Conservation (phyloP, 2,329 filamentous ascomycete species). For the Cyanodermella asteris region DNA sequence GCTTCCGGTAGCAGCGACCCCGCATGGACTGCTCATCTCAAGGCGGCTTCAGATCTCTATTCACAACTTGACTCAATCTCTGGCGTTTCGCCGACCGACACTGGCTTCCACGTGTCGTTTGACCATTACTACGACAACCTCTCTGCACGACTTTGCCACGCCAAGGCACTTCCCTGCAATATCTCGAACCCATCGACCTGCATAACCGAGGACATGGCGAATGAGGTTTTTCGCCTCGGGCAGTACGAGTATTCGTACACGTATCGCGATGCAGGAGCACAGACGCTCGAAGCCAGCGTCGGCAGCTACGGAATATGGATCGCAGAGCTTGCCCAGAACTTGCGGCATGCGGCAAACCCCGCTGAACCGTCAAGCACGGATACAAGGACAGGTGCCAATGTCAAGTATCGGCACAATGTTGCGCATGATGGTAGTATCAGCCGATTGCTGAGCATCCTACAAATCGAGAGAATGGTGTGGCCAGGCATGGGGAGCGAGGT, state of each 20-base stretch:
- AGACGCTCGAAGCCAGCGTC: constrained; percentile 39
- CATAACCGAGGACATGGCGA: constrained; percentile 37
- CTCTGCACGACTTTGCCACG: constrained; percentile 56
- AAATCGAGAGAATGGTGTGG: constrained; percentile 60
- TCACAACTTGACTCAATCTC: constrained; percentile 43
- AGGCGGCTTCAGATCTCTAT: constrained; percentile 32
- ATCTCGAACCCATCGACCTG: constrained; percentile 30
- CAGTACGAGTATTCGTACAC: constrained; percentile 65
- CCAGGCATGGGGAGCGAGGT: constrained; percentile 65
- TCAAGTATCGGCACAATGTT: constrained; percentile 51
- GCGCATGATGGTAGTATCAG: constrained; percentile 60
- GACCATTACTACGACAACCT: constrained; percentile 78
- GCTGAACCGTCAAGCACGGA: constrained; percentile 1
- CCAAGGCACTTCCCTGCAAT: constrained; percentile 47
- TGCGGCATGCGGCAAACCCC: constrained; percentile 30
- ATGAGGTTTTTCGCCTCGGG: constrained; percentile 53
- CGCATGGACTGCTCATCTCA: constrained; percentile 43
- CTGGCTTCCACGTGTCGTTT: constrained; percentile 40
- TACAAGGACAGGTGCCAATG: constrained; percentile 13
- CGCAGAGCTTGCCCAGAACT: constrained; percentile 45
- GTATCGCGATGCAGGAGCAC: constrained; percentile 40
- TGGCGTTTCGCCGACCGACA: constrained; percentile 33
- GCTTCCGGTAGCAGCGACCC: constrained; percentile 23
- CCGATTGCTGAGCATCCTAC: constrained; percentile 44
- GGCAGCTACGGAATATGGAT: constrained; percentile 50